Evolutionary conservation across 2,329 filamentous ascomycete genomes (phyloP), one percentile per base, ranked within the genome.

Genomic region (Neonectria magnoliae): DNA sequence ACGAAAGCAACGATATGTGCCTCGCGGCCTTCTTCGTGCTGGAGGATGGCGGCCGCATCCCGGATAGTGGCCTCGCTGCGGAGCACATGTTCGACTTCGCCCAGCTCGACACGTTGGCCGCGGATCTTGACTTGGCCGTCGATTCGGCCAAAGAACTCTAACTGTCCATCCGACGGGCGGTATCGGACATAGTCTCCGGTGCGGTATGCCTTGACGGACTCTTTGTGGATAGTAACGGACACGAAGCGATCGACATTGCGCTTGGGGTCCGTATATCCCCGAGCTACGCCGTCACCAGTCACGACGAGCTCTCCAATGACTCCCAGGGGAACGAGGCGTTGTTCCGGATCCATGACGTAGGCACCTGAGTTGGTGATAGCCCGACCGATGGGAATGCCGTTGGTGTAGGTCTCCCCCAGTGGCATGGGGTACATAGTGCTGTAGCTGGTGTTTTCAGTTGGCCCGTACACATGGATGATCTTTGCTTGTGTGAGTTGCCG

Each of bases 281-380:
- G 16, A 7, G 45, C 45, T 3, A 50, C 22, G 16, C 45, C 45
- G 25, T 74, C 72, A 2, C 74, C 74, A 0, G 71, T 74, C 1
- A 77, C 67, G 1, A 76, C 60, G 4, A 77, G 68, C 48, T 77
- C 75, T 2, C 75, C 75, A 5, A 77, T 27, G 0, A 74, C 70
- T 9, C 74, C 74, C 0, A 68, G 33, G 2, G 75, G 72, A 0
- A 75, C 71, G 2, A 74, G 66, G 2, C 57, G 67, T 14, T 67
- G 67, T 1, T 68, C 54, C 3, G 56, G 33, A 54, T 76, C 73
- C 71, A 76, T 72, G 10, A 76, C 58, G 31, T 67, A 65, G 1
- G 70, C 67, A 1, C 68, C 70, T 0, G 71, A 73, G 57, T 72
- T 69, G 57, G 47, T 60, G 44, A 73, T 42, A 2, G 69, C 55